Evolutionary conservation across 192 early-diverging fungal species (phyloP).

Genomic region (Podila epicladia): DNA sequence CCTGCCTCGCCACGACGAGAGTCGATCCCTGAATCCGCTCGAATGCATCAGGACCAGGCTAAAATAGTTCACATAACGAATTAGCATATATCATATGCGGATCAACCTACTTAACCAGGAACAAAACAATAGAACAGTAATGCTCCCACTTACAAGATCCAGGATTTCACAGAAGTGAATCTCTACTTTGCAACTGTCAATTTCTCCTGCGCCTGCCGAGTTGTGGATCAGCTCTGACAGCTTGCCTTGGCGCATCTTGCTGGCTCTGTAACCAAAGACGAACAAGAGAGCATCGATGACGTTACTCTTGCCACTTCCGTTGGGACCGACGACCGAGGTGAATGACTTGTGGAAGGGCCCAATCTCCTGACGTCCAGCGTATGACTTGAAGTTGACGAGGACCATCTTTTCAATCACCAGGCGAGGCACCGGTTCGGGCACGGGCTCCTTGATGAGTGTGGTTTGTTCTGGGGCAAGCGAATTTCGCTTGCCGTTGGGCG

Average conservation of each 20-base stretch:
- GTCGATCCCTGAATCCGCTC: slow-evolving; percentile 71
- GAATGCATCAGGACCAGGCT: slow-evolving; percentile 71
- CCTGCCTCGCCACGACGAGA: slow-evolving; percentile 83
- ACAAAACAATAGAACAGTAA: neutral
- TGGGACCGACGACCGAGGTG: slow-evolving; percentile 93
- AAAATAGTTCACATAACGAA: neutral
- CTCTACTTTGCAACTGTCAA: slow-evolving; percentile 86
- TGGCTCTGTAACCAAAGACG: slow-evolving; percentile 98
- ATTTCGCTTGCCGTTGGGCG: slow-evolving; percentile 13
- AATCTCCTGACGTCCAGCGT: slow-evolving; percentile 89
- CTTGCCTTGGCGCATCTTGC: slow-evolving; percentile 97
- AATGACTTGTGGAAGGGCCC: slow-evolving; percentile 96
- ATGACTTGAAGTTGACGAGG: slow-evolving; percentile 96
- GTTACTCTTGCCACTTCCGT: slow-evolving; percentile 98
- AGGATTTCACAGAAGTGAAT: slow-evolving; percentile 94
- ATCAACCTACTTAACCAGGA: neutral
- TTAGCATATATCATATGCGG: neutral
- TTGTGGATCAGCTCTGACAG: slow-evolving; percentile 95
- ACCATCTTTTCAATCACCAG: slow-evolving; percentile 77
- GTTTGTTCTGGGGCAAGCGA: slow-evolving; percentile 13
- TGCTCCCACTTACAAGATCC: slow-evolving; percentile 66
- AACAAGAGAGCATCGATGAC: slow-evolving; percentile 98
- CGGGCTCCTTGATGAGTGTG: slow-evolving; percentile 9
- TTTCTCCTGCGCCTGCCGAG: slow-evolving; percentile 77
- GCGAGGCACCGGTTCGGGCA: slow-evolving; percentile 35